A percentile compares a stretch with the other conserved stretches of the same genome.
Evolutionary conservation across 208 protist genomes (phyloP).

Genomic region (Acanthamoeba lenticulata): DNA sequence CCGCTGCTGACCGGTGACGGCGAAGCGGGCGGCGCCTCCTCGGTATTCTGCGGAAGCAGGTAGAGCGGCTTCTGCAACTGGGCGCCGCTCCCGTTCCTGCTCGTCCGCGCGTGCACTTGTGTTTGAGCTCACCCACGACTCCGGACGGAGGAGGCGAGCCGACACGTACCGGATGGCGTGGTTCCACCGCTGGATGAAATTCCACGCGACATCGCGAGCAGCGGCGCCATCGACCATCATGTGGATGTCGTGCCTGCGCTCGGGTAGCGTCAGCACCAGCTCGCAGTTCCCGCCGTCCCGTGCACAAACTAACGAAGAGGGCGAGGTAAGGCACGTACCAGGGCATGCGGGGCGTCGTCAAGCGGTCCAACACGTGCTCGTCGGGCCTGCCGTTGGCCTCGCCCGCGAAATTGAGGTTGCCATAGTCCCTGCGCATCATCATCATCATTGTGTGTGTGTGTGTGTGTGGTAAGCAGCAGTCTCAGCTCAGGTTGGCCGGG

Average conservation of each 20-base stretch:
- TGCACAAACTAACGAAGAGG: neutral
- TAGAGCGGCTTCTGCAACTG: neutral
- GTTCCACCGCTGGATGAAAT: constrained; percentile 73
- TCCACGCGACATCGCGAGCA: constrained; percentile 48
- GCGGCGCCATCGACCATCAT: constrained; percentile 39
- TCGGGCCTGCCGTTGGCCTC: constrained; percentile 1
- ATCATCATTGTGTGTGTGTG: constrained; percentile 52
- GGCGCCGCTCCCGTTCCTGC: neutral
- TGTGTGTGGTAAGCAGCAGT: too few relatives aligned
- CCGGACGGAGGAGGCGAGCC: neutral
- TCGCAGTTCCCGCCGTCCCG: neutral
- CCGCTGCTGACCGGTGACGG: neutral
- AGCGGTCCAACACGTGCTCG: neutral
- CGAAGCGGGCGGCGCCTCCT: neutral
- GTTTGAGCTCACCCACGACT: too few relatives aligned
- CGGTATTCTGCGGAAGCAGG: neutral
- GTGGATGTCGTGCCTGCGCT: constrained; percentile 64
- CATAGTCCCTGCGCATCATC: constrained; percentile 27
- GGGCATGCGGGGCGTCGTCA: constrained; percentile 38
- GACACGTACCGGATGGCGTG: neutral
- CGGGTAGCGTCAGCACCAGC: too few relatives aligned
- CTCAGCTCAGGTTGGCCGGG: neutral
- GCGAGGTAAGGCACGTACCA: neutral
- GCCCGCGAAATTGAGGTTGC: neutral
- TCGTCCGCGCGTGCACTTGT: too few relatives aligned